Evolutionary conservation across 208 protist genomes (phyloP), one percentile per base, ranked within the genome.

Genomic region (Vickermania ingenoplastis): DNA sequence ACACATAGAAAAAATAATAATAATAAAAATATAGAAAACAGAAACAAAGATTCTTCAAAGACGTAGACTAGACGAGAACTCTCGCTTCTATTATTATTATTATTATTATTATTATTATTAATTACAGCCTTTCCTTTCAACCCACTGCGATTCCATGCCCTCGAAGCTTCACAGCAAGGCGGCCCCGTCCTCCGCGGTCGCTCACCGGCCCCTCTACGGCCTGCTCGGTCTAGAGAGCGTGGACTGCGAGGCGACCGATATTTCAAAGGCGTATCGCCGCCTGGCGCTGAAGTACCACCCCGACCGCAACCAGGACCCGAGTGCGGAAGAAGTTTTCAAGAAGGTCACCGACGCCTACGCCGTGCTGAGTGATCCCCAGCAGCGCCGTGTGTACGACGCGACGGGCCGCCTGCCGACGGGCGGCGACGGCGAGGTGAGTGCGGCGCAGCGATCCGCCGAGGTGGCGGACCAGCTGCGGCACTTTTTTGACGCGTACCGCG

Each of bases 301-400:
- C 2, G 91, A 96, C 31, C 80, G 81, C 45, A 93, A 96, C 64
- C 83, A 79, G 0, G 75, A 91, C 36, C 89, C 89, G 27, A 69
- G 64, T 28, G 76, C 91, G 24, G 75, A 86, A 58, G 36, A 45
- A 17, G 17, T 45, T 7, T 97, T 97, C 69, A 92, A 92, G 55
- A 56, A 73, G 36, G 90, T 99, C 41, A 81, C 83, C 28, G 80
- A 91, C 53, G 98, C 98, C 24, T 99, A 99, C 69, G 86, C 97
- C n/a, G 77, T 99, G 0, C 83, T 99, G 4, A 77, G 61, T 57
- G 96, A 99, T 59, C 27, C 62, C 3, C 69, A 98, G 56, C 97
- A 98, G 64, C 83, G 96, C 25, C 57, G 75, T n/a, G 58, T 98
- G 2, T 99, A 99, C 77, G 98, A 99, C 75, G 58, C 61, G 24